Evolutionary conservation across 129 eudicot species (phyloP), one percentile per base, ranked within the genome.

Genomic region (Helianthus annuus): DNA sequence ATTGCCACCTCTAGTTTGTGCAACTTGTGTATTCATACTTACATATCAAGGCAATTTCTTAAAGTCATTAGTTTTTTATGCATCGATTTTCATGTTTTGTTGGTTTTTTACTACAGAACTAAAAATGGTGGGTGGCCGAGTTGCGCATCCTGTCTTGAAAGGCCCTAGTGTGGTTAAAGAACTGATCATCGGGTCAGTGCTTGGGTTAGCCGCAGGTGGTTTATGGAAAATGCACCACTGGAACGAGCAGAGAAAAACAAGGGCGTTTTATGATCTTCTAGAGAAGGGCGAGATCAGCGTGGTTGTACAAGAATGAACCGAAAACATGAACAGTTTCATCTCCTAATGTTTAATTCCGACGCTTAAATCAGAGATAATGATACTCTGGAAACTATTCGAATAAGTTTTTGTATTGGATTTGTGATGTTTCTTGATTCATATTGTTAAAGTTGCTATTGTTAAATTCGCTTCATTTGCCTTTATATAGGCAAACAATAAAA

Each of bases 191-290:
- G 84, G 84, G 12, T 69, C 80, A 6, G 80, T 71, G 55, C 84
- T 80, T 69, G 84, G 84, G 24, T 42, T 80, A 71, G 77, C 80
- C 11, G 76, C 76, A 8, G 84, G 84, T 32, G 84, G 84, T 40
- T 46, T 80, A 15, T 80, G 84, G 84, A 80, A 80, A 66, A 80
- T 80, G 84, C 84, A 80, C 55, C 84, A 80, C 48, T 80, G 84
- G 84, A 80, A 80, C 12, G 84, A 80, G 48, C 84, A 80, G 69
- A 80, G 84, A 69, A 80, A 80, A 70, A 58, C 80, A 22, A 63
- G 77, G 72, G 65, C 79, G 6, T 80, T 80, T 49, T 80, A 80
- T 29, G 80, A 80, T 54, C 80, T 80, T 76, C 19, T 80, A 17
- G 84, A 80, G 73, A 80, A 80, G 84, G 84, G 84, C 0, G 84